phyloP scores from a whole-genome alignment of 2,329 filamentous ascomycete species.

The Sphaerulina populicola region DNA sequence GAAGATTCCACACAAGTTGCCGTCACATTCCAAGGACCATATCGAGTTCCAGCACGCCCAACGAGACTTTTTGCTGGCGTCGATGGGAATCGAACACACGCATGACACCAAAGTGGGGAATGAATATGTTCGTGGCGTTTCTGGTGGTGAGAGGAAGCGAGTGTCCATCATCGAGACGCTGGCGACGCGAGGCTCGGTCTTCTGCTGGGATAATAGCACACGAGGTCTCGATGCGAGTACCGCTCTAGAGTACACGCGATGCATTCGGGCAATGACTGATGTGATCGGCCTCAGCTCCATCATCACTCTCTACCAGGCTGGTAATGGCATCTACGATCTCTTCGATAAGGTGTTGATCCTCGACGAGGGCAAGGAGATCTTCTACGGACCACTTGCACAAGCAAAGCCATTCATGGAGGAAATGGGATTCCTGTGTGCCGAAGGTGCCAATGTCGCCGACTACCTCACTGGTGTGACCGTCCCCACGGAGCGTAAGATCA shows the following conservation, averaged over 20 bases:
- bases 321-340: constrained; percentile 59
- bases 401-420: constrained; percentile 58
- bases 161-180: constrained; percentile 60
- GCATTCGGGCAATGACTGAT: constrained; percentile 57
- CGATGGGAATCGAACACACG: constrained; percentile 53
- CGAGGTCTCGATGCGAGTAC: constrained; percentile 58
- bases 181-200: constrained; percentile 50
- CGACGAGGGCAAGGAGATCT: constrained; percentile 58
- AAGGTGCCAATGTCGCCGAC: constrained; percentile 57
- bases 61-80: constrained; percentile 50
- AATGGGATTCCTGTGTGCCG: constrained; percentile 54
- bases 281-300: constrained; percentile 52
- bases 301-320: constrained; percentile 61
- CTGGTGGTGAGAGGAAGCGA: constrained; percentile 60
- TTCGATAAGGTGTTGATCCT: constrained; percentile 65
- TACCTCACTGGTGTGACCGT: constrained; percentile 59
- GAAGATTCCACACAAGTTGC: constrained; percentile 41
- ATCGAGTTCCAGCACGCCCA: constrained; percentile 42
- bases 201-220: constrained; percentile 61
- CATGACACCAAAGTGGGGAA: constrained; percentile 59
- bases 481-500: constrained; percentile 42
- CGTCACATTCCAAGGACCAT: constrained; percentile 29
- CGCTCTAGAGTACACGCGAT: constrained; percentile 47
- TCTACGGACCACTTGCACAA: constrained; percentile 52
- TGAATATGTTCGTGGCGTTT: constrained; percentile 57